Conservation (phyloP, 2,329 filamentous ascomycete genomes). For the Aschersonia sp. region DNA sequence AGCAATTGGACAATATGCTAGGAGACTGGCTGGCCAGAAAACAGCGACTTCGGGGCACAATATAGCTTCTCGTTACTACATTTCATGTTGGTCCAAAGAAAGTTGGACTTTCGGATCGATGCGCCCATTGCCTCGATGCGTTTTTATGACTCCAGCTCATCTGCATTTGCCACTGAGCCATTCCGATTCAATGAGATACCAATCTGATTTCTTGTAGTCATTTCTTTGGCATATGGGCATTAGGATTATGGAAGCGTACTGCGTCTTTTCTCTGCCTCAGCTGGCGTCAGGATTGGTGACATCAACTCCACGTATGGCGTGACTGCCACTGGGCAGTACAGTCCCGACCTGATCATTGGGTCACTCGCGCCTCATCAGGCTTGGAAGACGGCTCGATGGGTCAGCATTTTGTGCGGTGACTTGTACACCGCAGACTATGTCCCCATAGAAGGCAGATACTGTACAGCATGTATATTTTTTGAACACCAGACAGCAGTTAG, state of each 20-base stretch:
- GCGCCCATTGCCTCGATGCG: no score
- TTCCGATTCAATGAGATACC: slow-evolving; percentile 3
- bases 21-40: slow-evolving; percentile 67
- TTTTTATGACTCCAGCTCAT: no score
- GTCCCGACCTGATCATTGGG: no score
- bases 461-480: no score
- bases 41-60: slow-evolving; percentile 41
- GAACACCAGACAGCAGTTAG: no score
- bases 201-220: background rate
- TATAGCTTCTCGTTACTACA: slow-evolving; percentile 15
- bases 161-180: background rate
- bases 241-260: background rate
- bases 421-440: no score
- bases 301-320: no score
- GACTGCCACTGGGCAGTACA: no score
- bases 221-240: slow-evolving; percentile 4
- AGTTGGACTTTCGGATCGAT: background rate
- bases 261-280: background rate
- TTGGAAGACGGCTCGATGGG: no score
- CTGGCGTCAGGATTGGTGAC: slow-evolving; percentile 1
- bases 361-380: no score
- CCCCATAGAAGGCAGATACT: no score
- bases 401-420: no score
- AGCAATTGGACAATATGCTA: slow-evolving; percentile 78
- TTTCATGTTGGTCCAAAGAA: background rate